Conservation (phyloP, 352 stramenopile species). For the Thalassiosira hispida region DNA sequence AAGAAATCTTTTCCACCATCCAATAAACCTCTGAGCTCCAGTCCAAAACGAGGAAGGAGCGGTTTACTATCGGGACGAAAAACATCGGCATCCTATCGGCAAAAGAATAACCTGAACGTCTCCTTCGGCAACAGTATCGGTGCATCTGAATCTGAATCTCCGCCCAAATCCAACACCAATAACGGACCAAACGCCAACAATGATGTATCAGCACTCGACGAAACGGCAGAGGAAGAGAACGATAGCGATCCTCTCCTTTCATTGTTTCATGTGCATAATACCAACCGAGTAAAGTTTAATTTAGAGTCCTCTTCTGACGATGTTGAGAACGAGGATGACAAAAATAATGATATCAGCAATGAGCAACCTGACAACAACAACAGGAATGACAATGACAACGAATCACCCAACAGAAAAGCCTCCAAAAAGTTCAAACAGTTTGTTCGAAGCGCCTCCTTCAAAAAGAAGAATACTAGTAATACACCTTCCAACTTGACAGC, state of each 20-base stretch:
- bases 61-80: too few species aligned
- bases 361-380: conserved; percentile 1
- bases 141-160: too few species aligned
- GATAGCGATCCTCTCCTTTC: conserved; percentile 48
- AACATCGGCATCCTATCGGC: too few species aligned
- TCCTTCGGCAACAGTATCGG: too few species aligned
- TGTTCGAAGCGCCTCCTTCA: conserved; percentile 2
- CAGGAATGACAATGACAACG: conserved; percentile 22
- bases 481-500: conserved; percentile 20
- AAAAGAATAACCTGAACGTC: too few species aligned
- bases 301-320: background rate
- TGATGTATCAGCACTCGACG: conserved; percentile 95
- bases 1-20: too few species aligned
- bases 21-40: too few species aligned
- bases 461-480: background rate
- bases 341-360: conserved; percentile 5
- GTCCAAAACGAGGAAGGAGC: too few species aligned
- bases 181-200: conserved; percentile 80
- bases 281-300: conserved; percentile 55
- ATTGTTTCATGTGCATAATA: conserved; percentile 57
- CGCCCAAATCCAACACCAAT: background rate
- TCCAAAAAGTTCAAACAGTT: conserved; percentile 41
- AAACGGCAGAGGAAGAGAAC: conserved; percentile 14
- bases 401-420: conserved; percentile 8
- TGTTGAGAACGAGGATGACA: background rate